phyloP scores from a whole-genome alignment of 192 early-diverging fungal genomes.

The Coemansia sp. region DNA sequence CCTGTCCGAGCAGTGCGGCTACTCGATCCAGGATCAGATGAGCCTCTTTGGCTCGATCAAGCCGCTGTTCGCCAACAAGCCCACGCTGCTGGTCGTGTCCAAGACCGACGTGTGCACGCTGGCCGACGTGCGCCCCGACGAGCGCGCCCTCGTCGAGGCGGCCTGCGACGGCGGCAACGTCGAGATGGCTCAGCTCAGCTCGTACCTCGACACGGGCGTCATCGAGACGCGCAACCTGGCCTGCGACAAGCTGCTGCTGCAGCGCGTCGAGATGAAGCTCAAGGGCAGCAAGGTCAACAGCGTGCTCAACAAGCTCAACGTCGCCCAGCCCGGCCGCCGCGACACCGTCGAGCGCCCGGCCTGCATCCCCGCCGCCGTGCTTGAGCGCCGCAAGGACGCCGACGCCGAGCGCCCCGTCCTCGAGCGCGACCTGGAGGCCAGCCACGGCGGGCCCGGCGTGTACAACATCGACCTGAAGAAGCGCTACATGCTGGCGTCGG shows the following conservation, averaged over 20 bases:
- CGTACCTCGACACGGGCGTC: slow-evolving; percentile 93
- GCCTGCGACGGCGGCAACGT: slow-evolving; percentile 58
- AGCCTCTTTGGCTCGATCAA: slow-evolving; percentile 92
- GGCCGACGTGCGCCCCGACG: slow-evolving; percentile 72
- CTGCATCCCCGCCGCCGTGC: slow-evolving; percentile 75
- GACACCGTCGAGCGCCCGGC: slow-evolving; percentile 83
- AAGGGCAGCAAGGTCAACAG: slow-evolving; percentile 85
- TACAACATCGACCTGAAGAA: slow-evolving; percentile 96
- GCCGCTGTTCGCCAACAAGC: slow-evolving; percentile 99
- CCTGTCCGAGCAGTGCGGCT: slow-evolving; percentile 97
- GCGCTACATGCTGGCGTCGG: slow-evolving; percentile 77
- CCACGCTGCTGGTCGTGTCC: slow-evolving; percentile 89
- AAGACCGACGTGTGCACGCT: slow-evolving; percentile 91
- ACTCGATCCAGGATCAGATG: slow-evolving; percentile 89
- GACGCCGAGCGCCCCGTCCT: slow-evolving; percentile 71
- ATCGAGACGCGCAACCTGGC: slow-evolving; percentile 93
- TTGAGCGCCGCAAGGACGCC: slow-evolving; percentile 52
- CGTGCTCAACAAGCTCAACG: slow-evolving; percentile 94
- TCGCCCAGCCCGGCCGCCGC: slow-evolving; percentile 83
- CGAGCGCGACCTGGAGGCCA: slow-evolving; percentile 88
- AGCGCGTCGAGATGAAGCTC: slow-evolving; percentile 95
- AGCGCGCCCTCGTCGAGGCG: slow-evolving; percentile 76
- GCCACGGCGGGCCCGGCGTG: slow-evolving; percentile 93
- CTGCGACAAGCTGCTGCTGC: slow-evolving; percentile 89
- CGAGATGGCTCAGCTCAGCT: slow-evolving; percentile 79